Percentiles rank a stretch among this genome's conserved stretches.
Conservation (phyloP, 257 asterid species). For the Primulina huaijiensis region DNA sequence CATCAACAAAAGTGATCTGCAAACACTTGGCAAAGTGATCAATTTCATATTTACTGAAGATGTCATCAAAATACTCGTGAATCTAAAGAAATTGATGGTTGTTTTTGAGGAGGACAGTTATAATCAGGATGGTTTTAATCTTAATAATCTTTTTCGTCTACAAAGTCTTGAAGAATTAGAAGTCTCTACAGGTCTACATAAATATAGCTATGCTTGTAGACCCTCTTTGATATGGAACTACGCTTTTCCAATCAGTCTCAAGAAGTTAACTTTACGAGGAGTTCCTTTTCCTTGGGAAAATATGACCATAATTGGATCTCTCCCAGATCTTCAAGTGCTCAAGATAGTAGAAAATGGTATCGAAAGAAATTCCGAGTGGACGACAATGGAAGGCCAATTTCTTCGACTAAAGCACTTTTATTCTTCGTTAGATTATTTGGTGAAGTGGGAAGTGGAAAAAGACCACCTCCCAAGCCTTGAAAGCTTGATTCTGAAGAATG, state of each 20-base stretch:
- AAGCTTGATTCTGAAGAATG: not conserved
- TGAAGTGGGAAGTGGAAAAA: not conserved
- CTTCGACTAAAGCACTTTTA: not conserved
- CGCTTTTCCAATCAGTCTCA: not conserved
- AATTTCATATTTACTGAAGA: not conserved
- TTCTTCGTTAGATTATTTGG: not conserved
- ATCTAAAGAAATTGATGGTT: not conserved
- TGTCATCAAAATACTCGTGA: not conserved
- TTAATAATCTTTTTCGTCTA: too few relatives aligned
- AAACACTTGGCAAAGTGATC: not conserved
- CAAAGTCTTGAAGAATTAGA: not conserved
- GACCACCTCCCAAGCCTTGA: not conserved
- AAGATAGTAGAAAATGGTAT: not conserved
- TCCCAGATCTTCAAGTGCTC: not conserved
- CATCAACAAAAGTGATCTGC: not conserved
- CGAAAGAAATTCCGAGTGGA: not conserved
- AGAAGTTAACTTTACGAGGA: not conserved
- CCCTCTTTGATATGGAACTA: not conserved
- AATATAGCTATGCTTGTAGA: too few relatives aligned
- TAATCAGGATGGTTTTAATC: not conserved
- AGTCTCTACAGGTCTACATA: not conserved
- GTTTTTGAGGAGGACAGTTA: not conserved
- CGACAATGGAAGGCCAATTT: not conserved
- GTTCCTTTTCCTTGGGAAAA: not conserved
- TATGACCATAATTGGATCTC: not conserved